Percentiles rank a stretch among this genome's conserved stretches.
These are phyloP conservation scores for Daldinia childiae DNA, from an alignment of 495 filamentous ascomycete species.

Conservation along the genomic window DNA sequence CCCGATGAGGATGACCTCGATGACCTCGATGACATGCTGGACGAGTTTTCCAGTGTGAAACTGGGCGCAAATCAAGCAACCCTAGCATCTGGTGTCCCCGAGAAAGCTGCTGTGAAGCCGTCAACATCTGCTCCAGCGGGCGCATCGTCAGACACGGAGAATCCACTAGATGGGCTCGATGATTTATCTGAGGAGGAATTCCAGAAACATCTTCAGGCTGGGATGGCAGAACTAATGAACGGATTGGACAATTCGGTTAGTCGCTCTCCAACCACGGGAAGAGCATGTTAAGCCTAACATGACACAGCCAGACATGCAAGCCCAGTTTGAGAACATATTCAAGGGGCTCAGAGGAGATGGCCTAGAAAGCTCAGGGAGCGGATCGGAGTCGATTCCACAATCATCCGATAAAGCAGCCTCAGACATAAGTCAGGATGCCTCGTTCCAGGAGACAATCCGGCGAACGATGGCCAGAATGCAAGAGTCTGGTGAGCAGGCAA, in stretches of 20 bases:
- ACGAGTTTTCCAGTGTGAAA: slow-evolving; percentile 78
- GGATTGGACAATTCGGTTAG: slow-evolving; percentile 70
- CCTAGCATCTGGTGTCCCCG: slow-evolving; percentile 52
- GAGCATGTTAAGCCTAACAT: slow-evolving; percentile 15
- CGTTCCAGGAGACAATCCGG: slow-evolving; percentile 90
- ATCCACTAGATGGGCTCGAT: slow-evolving; percentile 36
- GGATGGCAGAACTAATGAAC: slow-evolving; percentile 84
- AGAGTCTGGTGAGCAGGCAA: slow-evolving; percentile 80
- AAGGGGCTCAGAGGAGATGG: slow-evolving; percentile 72
- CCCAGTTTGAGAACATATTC: slow-evolving; percentile 86
- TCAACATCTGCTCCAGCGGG: slow-evolving; percentile 17
- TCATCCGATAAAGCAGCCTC: slow-evolving; percentile 39
- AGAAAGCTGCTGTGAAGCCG: slow-evolving; percentile 45
- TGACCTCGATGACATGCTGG: slow-evolving; percentile 93
- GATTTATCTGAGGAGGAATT: slow-evolving; percentile 74
- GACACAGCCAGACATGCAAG: slow-evolving; percentile 75
- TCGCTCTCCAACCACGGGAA: not conserved
- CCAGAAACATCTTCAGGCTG: slow-evolving; percentile 80
- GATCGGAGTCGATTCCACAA: slow-evolving; percentile 39
- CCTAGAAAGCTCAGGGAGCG: slow-evolving; percentile 44
- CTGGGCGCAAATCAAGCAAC: slow-evolving; percentile 58
- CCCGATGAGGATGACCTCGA: slow-evolving; percentile 89
- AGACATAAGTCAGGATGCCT: slow-evolving; percentile 60
- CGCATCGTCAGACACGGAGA: slow-evolving; percentile 20
- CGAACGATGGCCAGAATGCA: slow-evolving; percentile 96